phyloP scores from a whole-genome alignment of 2,329 filamentous ascomycete species.

The Pyrenochaeta sp. region DNA sequence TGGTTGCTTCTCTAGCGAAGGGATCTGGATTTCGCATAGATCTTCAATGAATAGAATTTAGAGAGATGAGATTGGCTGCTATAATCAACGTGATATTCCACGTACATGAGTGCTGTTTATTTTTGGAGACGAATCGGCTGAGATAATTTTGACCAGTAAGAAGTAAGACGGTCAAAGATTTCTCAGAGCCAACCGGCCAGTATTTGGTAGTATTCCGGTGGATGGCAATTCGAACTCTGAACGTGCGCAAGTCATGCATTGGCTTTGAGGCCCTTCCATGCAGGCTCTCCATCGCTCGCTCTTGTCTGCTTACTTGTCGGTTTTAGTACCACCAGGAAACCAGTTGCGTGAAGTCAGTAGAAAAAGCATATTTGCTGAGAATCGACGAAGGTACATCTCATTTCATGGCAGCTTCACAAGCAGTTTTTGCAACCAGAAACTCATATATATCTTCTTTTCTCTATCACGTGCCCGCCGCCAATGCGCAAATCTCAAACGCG shows the following conservation, averaged over 20 bases:
- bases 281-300: no score
- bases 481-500: background rate
- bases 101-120: conserved; percentile 1
- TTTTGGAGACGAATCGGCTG: conserved; percentile 6
- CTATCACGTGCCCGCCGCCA: background rate
- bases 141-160: background rate
- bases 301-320: no score
- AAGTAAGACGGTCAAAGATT: background rate
- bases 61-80: conserved; percentile 1
- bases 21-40: conserved; percentile 12
- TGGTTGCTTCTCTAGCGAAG: conserved; percentile 15
- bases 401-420: background rate
- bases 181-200: background rate
- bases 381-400: no score
- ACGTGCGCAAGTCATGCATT: no score
- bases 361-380: no score
- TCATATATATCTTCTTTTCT: conserved; percentile 1
- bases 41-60: conserved; percentile 2
- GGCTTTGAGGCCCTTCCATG: no score
- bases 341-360: no score
- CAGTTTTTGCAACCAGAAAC: background rate
- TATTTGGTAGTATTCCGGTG: background rate
- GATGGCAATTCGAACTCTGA: no score
- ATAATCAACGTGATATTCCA: conserved; percentile 6
- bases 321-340: no score